Evolutionary conservation across 306 rosid species (phyloP).

Genomic region (Carpinus fangiana): DNA sequence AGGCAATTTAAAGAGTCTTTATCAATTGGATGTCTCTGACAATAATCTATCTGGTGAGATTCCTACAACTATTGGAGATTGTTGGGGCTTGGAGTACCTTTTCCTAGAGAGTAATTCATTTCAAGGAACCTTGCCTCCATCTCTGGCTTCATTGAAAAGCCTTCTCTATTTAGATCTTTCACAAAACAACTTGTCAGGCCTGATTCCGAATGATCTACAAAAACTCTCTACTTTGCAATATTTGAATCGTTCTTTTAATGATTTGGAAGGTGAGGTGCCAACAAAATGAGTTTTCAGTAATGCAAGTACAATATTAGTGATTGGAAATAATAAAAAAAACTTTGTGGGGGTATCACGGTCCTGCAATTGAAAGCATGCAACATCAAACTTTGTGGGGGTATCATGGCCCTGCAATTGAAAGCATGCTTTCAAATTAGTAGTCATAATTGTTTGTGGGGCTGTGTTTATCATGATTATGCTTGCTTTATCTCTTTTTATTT

Average conservation of each 20-base stretch:
- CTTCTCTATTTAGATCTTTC: conserved; percentile 37
- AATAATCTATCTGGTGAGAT: too few relatives aligned
- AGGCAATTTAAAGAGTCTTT: too few relatives aligned
- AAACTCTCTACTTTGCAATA: conserved; percentile 6
- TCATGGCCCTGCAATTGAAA: not conserved
- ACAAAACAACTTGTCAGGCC: conserved; percentile 29
- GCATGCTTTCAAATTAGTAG: conserved; percentile 14
- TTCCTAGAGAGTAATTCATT: too few relatives aligned
- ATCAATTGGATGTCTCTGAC: too few relatives aligned
- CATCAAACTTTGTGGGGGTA: conserved; percentile 30
- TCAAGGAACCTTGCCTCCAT: conserved; percentile 30
- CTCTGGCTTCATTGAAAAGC: conserved; percentile 33
- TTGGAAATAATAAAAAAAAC: conserved; percentile 4
- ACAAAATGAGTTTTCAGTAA: conserved; percentile 37
- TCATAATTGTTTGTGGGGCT: conserved; percentile 7
- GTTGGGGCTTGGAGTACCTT: too few relatives aligned
- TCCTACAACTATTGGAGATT: too few relatives aligned
- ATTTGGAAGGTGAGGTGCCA: conserved; percentile 46
- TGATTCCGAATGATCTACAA: conserved; percentile 32
- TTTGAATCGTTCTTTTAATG: conserved; percentile 45
- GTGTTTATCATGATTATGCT: conserved; percentile 7
- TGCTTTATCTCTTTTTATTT: not conserved
- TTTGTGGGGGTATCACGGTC: not conserved
- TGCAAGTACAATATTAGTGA: conserved; percentile 5
- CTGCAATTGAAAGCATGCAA: conserved; percentile 13